Conservation (phyloP, 495 filamentous ascomycete genomes). For the Haplographium delicatum region DNA sequence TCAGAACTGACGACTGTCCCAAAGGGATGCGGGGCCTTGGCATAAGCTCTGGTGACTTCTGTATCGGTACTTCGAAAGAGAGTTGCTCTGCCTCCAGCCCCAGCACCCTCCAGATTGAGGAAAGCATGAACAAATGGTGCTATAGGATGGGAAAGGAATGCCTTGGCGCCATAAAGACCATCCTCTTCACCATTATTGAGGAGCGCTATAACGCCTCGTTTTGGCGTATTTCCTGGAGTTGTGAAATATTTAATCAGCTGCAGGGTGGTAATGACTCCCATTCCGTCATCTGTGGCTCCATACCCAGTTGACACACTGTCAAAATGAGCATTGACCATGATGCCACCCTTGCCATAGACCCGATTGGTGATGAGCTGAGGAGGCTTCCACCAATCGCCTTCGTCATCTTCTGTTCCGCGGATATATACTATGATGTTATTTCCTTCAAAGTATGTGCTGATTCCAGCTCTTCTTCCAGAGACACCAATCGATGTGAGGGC, state of each 20-base stretch:
- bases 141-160: constrained; percentile 78
- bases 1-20: constrained; percentile 77
- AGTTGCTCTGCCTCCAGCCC: constrained; percentile 83
- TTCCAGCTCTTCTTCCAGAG: constrained; percentile 26
- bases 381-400: constrained; percentile 58
- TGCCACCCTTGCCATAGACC: constrained; percentile 61
- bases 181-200: constrained; percentile 98
- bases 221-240: constrained; percentile 65
- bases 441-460: constrained; percentile 80
- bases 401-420: constrained; percentile 67
- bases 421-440: constrained; percentile 93
- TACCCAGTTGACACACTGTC: constrained; percentile 87
- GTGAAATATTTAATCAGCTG: constrained; percentile 91
- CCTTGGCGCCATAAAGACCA: constrained; percentile 81
- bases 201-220: constrained; percentile 74
- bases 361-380: constrained; percentile 30
- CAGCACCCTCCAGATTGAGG: constrained; percentile 91
- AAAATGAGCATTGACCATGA: constrained; percentile 93
- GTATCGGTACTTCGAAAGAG: constrained; percentile 83
- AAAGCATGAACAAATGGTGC: constrained; percentile 75
- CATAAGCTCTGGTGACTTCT: constrained; percentile 79
- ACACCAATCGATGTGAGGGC: constrained; percentile 18
- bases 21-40: constrained; percentile 66
- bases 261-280: constrained; percentile 78
- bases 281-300: constrained; percentile 91